A percentile compares a stretch with the other conserved stretches of the same genome.
Conservation (phyloP, 2,329 filamentous ascomycete species). For the Botrytis deweyae region DNA sequence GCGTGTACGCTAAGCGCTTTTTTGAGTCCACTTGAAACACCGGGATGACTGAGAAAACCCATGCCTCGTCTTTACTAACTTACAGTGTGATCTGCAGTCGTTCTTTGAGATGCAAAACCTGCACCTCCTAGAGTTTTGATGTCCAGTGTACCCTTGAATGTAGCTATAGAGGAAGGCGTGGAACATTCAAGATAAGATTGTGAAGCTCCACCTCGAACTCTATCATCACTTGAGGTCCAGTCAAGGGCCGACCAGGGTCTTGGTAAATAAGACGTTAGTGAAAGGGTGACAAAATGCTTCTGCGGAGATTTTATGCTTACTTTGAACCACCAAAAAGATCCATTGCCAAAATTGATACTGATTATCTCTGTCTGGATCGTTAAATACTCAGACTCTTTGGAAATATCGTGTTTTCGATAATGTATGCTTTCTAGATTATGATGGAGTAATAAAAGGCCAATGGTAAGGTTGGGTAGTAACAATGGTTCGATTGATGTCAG, state of each 20-base stretch:
- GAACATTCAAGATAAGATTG: conserved; percentile 49
- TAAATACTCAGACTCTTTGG: not conserved
- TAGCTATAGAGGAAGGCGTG: conserved; percentile 43
- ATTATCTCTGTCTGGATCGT: not conserved
- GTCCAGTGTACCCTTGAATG: conserved; percentile 67
- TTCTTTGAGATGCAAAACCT: conserved; percentile 79
- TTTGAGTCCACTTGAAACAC: not conserved
- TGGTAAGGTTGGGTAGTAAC: not conserved
- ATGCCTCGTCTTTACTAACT: not conserved
- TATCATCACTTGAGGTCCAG: conserved; percentile 72
- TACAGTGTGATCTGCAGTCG: conserved; percentile 49
- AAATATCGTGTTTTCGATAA: not conserved
- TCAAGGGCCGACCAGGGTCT: conserved; percentile 58
- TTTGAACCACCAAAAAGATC: conserved; percentile 34
- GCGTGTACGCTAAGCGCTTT: not conserved
- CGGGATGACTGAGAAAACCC: not conserved
- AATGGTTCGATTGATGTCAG: not conserved
- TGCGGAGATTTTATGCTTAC: conserved; percentile 26
- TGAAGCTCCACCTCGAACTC: conserved; percentile 73
- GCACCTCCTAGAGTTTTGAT: conserved; percentile 74
- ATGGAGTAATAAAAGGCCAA: not conserved
- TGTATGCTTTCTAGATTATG: too few relatives aligned
- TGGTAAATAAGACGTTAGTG: conserved; percentile 17
- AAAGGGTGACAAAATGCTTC: not conserved
- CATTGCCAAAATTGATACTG: not conserved